Conservation (phyloP, 495 filamentous ascomycete genomes). For the Penicillium flavigenum region DNA sequence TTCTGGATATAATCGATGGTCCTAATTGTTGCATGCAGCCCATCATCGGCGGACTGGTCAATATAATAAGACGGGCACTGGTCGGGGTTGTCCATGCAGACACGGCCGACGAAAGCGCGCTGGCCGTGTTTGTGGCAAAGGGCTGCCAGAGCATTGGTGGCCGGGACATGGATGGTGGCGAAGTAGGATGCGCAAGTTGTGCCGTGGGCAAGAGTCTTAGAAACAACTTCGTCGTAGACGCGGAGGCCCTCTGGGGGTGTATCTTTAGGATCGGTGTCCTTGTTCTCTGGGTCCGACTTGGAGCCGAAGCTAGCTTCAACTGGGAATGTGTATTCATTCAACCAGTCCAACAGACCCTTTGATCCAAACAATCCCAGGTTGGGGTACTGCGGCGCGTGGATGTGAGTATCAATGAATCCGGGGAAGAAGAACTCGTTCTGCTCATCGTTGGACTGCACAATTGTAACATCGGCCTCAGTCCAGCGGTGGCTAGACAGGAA, state of each 20-base stretch:
- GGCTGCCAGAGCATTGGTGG: conserved; percentile 84
- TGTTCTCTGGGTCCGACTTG: not conserved
- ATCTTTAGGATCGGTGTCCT: conserved; percentile 2
- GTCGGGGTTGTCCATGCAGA: conserved; percentile 73
- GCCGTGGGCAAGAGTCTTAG: conserved; percentile 76
- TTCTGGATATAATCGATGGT: conserved; percentile 65
- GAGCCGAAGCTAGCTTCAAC: conserved; percentile 68
- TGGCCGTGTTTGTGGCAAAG: conserved; percentile 73
- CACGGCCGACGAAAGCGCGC: conserved; percentile 80
- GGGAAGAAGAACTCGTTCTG: conserved; percentile 77
- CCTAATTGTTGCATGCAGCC: conserved; percentile 55
- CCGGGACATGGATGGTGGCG: conserved; percentile 73
- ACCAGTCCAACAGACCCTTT: conserved; percentile 84
- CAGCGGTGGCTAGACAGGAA: no score
- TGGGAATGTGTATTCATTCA: conserved; percentile 91
- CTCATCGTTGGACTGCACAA: conserved; percentile 9
- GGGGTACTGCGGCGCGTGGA: conserved; percentile 90
- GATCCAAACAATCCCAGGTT: conserved; percentile 89
- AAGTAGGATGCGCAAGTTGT: conserved; percentile 90
- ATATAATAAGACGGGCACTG: conserved; percentile 71
- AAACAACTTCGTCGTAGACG: conserved; percentile 70
- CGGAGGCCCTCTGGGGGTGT: conserved; percentile 43
- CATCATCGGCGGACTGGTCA: conserved; percentile 59
- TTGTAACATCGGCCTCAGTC: no score
- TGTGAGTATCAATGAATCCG: conserved; percentile 94